Evolutionary conservation across 257 asterid species (phyloP), one percentile per base, ranked within the genome.

Genomic region (Perilla frutescens): DNA sequence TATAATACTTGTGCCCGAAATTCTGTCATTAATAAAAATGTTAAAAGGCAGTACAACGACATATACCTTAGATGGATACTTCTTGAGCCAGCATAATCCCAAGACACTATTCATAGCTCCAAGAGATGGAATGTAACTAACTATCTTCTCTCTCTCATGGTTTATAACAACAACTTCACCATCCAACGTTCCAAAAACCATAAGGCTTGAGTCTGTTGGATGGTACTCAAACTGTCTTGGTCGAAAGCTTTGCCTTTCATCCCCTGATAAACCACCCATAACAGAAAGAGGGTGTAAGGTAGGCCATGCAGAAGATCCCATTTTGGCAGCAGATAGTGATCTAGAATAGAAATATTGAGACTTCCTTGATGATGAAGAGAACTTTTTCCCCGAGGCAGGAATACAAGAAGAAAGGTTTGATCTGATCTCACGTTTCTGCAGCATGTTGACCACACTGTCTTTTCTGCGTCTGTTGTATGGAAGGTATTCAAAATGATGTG

Each of bases 161-260:
- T 92, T 92, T 71, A 89, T 77, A 49, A 88, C 89, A 13, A 92
- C 87, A 47, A 92, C 96, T 85, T 92, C 98, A 48, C 98, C 97
- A 76, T 92, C 98, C 76, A 92, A 76, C 36, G 98, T 92, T 75
- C 98, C 98, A 57, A 92, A 87, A 78, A 81, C 98, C 98, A 92
- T 92, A 79, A 90, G 94, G 85, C 97, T 87, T 1, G 98, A 79
- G 83, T 90, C 96, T 50, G 96, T 83, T 65, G 98, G 98, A 85
- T 90, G 96, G 85, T 92, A 92, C 90, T 92, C 98, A 55, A 92
- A 89, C 71, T 92, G 98, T 73, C 98, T 85, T 43, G 98, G 97
- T 67, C 96, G 98, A 70, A 84, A 85, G 51, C 83, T 84, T 80
- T 91, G 87, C 73, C 84, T 81, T 72, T 87, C 96, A 81, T 87